Evolutionary conservation across 192 early-diverging fungal species (phyloP).

Genomic region (Gigaspora rosea): DNA sequence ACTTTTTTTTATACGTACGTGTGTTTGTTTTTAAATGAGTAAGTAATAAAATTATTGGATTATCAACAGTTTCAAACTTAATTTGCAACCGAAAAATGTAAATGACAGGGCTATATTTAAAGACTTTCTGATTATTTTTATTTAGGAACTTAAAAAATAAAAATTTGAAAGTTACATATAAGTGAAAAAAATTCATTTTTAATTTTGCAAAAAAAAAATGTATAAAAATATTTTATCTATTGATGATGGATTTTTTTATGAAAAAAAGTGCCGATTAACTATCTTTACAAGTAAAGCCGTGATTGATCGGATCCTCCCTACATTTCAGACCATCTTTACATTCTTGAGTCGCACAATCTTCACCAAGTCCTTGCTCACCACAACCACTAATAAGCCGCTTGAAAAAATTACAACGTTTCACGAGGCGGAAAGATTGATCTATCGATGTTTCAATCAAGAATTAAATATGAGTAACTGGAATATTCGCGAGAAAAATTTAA

Average conservation of each 20-base stretch:
- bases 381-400: background rate
- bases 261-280: background rate
- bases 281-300: background rate
- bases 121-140: too few species aligned
- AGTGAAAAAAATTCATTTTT: too few species aligned
- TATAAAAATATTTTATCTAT: constrained; percentile 5
- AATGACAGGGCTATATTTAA: too few species aligned
- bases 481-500: constrained; percentile 29
- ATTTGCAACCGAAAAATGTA: too few species aligned
- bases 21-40: too few species aligned
- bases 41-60: too few species aligned
- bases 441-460: constrained; percentile 15
- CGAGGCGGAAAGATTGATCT: constrained; percentile 9
- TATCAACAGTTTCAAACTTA: too few species aligned
- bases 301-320: background rate
- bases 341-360: constrained; percentile 1
- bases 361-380: background rate
- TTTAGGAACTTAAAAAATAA: too few species aligned
- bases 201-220: background rate
- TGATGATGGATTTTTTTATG: background rate
- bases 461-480: constrained; percentile 19
- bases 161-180: too few species aligned
- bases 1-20: too few species aligned
- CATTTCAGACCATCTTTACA: constrained; percentile 11
- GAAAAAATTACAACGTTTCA: constrained; percentile 22